Evolutionary conservation across 305 asterid genomes (phyloP).

Genomic region (Solanum chacoense): DNA sequence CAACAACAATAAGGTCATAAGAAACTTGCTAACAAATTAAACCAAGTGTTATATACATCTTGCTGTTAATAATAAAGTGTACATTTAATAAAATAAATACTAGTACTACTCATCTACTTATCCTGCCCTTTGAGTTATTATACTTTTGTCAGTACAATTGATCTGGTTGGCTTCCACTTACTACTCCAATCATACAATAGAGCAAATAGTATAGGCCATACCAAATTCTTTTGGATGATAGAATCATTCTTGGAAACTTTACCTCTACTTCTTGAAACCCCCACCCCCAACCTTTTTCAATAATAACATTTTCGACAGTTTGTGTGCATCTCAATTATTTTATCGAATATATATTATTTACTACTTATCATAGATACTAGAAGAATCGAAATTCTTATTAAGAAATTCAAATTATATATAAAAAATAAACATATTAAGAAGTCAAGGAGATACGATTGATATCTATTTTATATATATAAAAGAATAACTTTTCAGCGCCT

Average conservation of each 20-base stretch:
- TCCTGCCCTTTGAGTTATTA: slow-evolving; percentile 4
- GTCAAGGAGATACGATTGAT: background rate
- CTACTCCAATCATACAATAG: slow-evolving; percentile 15
- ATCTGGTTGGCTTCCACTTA: slow-evolving; percentile 51
- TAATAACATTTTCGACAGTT: background rate
- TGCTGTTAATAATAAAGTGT: background rate
- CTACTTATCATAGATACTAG: accelerated
- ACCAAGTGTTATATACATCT: background rate
- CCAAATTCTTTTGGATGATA: slow-evolving; percentile 11
- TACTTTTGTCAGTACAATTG: slow-evolving; percentile 3
- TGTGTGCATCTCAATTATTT: background rate
- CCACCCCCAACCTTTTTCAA: background rate
- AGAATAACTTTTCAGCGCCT: too few relatives aligned
- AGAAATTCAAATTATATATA: background rate
- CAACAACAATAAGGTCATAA: background rate
- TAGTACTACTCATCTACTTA: background rate
- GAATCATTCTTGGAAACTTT: slow-evolving; percentile 29
- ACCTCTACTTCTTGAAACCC: background rate
- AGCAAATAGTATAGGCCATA: slow-evolving; percentile 8
- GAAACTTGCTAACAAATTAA: background rate
- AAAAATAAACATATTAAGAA: background rate
- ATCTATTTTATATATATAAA: background rate
- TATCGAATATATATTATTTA: accelerated
- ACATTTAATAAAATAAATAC: background rate
- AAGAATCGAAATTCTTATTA: background rate